Conservation (phyloP, 805 yeast species). For the Ogataea siamensis region DNA sequence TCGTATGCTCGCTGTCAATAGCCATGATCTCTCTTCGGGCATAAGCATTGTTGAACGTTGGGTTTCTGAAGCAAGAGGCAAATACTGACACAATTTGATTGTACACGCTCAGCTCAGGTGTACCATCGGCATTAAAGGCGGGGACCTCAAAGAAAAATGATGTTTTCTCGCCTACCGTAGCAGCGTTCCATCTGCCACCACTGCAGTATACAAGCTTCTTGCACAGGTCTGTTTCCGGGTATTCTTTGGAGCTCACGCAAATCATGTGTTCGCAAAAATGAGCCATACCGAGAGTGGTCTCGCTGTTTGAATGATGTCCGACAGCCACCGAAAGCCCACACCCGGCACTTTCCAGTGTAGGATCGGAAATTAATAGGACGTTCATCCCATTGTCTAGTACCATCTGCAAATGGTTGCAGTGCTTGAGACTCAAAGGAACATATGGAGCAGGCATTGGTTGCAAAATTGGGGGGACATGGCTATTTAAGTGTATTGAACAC, state of each 20-base stretch:
- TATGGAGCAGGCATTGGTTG: conserved; percentile 1
- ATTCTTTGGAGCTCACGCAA: conserved; percentile 54
- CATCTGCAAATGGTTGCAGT: conserved; percentile 44
- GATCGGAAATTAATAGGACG: conserved; percentile 72
- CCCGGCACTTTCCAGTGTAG: conserved; percentile 59
- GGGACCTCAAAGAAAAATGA: conserved; percentile 65
- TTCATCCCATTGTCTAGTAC: conserved; percentile 66
- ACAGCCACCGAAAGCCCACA: conserved; percentile 73
- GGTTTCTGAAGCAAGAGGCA: conserved; percentile 48
- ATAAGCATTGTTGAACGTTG: conserved; percentile 43
- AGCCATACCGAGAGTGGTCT: conserved; percentile 72
- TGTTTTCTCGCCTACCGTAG: conserved; percentile 66
- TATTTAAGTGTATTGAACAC: not conserved
- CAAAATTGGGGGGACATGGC: not conserved
- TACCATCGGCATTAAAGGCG: conserved; percentile 21
- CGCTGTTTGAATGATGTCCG: conserved; percentile 82
- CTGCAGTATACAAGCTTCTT: conserved; percentile 41
- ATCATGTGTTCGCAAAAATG: conserved; percentile 85
- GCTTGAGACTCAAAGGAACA: conserved; percentile 17
- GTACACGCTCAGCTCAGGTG: conserved; percentile 35
- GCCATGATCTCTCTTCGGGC: conserved; percentile 55
- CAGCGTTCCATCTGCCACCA: conserved; percentile 66
- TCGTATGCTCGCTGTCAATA: conserved; percentile 63
- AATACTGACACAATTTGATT: conserved; percentile 48
- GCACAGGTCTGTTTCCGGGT: conserved; percentile 46